phyloP scores from a whole-genome alignment of 1,284 basidiomycete species.

The Fomitopsis palustris region DNA sequence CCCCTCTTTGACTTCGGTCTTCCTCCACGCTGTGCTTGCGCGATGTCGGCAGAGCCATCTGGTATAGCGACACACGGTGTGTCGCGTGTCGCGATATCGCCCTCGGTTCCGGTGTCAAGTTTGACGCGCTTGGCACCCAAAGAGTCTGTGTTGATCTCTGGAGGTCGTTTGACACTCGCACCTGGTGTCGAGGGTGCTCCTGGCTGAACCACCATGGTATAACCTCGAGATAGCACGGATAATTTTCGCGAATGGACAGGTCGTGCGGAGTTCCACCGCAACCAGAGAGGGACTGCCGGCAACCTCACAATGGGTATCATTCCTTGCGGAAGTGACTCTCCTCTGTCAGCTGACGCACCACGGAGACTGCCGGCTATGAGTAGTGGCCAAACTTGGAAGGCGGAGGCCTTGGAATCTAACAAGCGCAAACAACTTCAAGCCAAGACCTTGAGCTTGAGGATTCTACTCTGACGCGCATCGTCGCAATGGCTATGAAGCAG shows the following conservation, averaged over 20 bases:
- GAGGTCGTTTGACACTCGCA: neutral
- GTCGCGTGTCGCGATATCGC: neutral
- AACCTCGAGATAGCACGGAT: neutral
- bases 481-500: no score
- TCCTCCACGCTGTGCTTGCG: neutral
- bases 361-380: neutral
- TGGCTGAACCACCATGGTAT: neutral
- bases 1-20: slow-evolving; percentile 8
- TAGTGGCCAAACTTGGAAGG: neutral
- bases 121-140: slow-evolving; percentile 12
- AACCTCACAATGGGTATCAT: neutral
- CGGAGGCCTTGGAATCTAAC: neutral
- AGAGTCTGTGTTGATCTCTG: neutral
- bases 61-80: neutral
- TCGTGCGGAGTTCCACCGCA: neutral
- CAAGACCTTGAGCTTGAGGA: neutral
- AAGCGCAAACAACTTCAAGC: neutral
- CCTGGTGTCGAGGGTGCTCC: neutral
- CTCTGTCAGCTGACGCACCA: neutral
- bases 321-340: neutral
- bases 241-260: neutral
- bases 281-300: neutral
- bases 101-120: neutral
- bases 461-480: neutral
- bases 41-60: no score